Base-by-base conservation (phyloP, 23 red algal genomes). In the Agarophyton chilense region DNA sequence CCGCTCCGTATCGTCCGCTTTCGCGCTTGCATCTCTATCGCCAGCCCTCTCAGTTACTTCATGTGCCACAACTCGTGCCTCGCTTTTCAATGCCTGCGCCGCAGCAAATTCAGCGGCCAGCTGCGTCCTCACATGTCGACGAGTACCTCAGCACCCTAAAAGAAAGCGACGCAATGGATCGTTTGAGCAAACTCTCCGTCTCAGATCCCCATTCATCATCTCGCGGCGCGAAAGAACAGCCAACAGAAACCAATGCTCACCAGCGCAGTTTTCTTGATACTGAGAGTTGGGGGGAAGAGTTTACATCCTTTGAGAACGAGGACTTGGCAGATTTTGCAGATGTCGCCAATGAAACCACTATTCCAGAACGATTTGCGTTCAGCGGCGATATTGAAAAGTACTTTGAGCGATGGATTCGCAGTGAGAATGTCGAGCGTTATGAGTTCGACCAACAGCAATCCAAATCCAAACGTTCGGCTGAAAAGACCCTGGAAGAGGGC, bases 261-360 rank as follows among this genome's bases (percentile, higher is more conserved):
- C 11, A 42, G n/a, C 64, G 64, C 9, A 5, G 21, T 9, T 61
- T 85, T 17, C n/a, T 36, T 1, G n/a, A 72, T 29, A 71, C 57
- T 21, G 58, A 42, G 11, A 88, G 47, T 77, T 88, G 46, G 84
- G 84, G 68, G 11, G 71, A 88, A 28, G 84, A 88, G 24, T 75
- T 88, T 35, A 77, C 68, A 26, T 75, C 84, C 12, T 61, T 88
- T 26, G 84, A 75, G 70, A 66, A 52, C 24, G 65, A 49, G 34
- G 84, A 54, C 1, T 28, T 54, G 24, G 41, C 47, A 66, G 81
- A 66, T 52, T 47, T 88, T 52, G 84, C 44, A 62, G 84, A 77
- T 75, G 5, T 32, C 21, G 38, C 14, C 32, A 40, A 70, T 70
- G 64, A 41, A 22, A 40, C 43, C 19, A 66, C 31, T 28, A 21